These are phyloP conservation scores for Aureobasidium sp. DNA, from an alignment of 2,329 filamentous ascomycete genomes.

Conservation along the genomic window DNA sequence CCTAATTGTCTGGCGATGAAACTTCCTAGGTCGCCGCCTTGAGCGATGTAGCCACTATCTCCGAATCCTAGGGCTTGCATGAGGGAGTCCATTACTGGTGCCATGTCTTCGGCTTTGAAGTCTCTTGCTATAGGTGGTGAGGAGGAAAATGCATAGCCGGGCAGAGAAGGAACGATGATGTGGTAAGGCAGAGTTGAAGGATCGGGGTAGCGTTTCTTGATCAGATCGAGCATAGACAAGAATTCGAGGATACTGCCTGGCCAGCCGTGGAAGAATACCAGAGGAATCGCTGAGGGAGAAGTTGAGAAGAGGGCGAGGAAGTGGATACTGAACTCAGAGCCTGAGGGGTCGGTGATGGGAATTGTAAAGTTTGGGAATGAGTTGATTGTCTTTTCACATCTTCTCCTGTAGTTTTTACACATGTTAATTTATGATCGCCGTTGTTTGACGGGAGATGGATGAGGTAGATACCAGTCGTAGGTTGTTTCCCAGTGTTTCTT, in stretches of 20 bases:
- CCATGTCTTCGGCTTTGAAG: constrained; percentile 45
- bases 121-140: constrained; percentile 52
- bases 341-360: constrained; percentile 44
- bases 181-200: constrained; percentile 61
- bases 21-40: constrained; percentile 65
- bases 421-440: background rate
- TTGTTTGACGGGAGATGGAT: background rate
- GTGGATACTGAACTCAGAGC: constrained; percentile 49
- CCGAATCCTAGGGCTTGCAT: constrained; percentile 61
- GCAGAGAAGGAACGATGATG: constrained; percentile 61
- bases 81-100: constrained; percentile 55
- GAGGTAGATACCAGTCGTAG: constrained; percentile 36
- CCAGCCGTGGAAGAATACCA: constrained; percentile 64
- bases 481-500: constrained; percentile 39
- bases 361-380: constrained; percentile 56
- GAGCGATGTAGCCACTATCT: constrained; percentile 53
- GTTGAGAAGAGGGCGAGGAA: constrained; percentile 62
- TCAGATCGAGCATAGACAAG: constrained; percentile 53
- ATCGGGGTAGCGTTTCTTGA: constrained; percentile 52
- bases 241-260: constrained; percentile 61
- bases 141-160: constrained; percentile 60
- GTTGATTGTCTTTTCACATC: constrained; percentile 50
- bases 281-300: constrained; percentile 54
- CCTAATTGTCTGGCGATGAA: constrained; percentile 50
- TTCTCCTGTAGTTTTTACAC: constrained; percentile 30